Conservation (phyloP, 2,329 filamentous ascomycete genomes). For the Chaetothyriales sp. region DNA sequence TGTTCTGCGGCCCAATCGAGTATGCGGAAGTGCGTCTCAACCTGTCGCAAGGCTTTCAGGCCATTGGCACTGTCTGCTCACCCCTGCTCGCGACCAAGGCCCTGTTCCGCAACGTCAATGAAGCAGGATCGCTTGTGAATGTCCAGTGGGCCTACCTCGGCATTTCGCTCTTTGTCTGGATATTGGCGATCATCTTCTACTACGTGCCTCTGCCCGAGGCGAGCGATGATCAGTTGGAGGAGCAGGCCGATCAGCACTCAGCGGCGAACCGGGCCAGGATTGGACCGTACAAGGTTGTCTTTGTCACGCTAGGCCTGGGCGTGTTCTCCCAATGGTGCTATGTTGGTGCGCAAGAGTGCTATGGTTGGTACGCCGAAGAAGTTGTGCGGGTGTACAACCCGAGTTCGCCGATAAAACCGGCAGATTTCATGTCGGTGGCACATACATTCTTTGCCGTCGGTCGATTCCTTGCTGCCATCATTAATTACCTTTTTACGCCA, state of each 20-base stretch:
- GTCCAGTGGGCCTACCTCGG: conserved; percentile 54
- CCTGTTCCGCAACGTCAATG: conserved; percentile 38
- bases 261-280: conserved; percentile 36
- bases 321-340: conserved; percentile 47
- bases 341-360: conserved; percentile 46
- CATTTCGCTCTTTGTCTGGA: conserved; percentile 46
- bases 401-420: conserved; percentile 20
- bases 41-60: conserved; percentile 48
- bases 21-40: conserved; percentile 49
- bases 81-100: conserved; percentile 47
- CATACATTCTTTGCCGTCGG: conserved; percentile 46
- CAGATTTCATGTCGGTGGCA: conserved; percentile 39
- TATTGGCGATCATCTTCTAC: conserved; percentile 46
- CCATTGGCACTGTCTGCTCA: conserved; percentile 45
- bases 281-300: conserved; percentile 37
- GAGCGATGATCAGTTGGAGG: conserved; percentile 46
- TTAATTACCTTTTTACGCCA: conserved; percentile 43
- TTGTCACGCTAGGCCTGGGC: conserved; percentile 42
- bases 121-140: conserved; percentile 41
- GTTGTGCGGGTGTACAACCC: conserved; percentile 30
- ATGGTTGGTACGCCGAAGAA: conserved; percentile 34
- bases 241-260: conserved; percentile 38
- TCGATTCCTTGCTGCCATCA: conserved; percentile 42
- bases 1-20: conserved; percentile 46
- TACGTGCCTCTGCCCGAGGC: conserved; percentile 51